Evolutionary conservation across 2,329 filamentous ascomycete genomes (phyloP).

Genomic region (Pseudocercospora crystallina): DNA sequence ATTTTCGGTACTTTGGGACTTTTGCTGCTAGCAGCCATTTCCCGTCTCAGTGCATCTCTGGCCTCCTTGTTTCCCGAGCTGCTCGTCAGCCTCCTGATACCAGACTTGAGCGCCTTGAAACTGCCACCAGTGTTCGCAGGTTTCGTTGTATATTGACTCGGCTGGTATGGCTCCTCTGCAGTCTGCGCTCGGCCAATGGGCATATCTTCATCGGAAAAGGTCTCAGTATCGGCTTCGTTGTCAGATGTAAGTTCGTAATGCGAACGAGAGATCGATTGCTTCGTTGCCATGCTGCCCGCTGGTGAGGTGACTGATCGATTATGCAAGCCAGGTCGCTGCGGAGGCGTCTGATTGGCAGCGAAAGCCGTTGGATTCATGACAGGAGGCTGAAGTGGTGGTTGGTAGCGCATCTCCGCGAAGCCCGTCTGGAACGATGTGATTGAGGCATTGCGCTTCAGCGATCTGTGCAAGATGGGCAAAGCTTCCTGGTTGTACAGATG

Average conservation of each 20-base stretch:
- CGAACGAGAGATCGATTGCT: slow-evolving; percentile 47
- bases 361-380: slow-evolving; percentile 60
- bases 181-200: slow-evolving; percentile 48
- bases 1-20: slow-evolving; percentile 52
- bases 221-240: slow-evolving; percentile 68
- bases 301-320: slow-evolving; percentile 84
- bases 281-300: slow-evolving; percentile 46
- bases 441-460: slow-evolving; percentile 68
- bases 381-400: slow-evolving; percentile 48
- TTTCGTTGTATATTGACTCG: slow-evolving; percentile 22
- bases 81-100: slow-evolving; percentile 64
- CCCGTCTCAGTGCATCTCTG: slow-evolving; percentile 40
- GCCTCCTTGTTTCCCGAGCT: slow-evolving; percentile 41
- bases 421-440: slow-evolving; percentile 81
- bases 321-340: slow-evolving; percentile 66
- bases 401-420: slow-evolving; percentile 70
- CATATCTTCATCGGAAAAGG: slow-evolving; percentile 74
- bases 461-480: slow-evolving; percentile 83
- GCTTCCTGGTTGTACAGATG: slow-evolving; percentile 92
- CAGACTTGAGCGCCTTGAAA: slow-evolving; percentile 50
- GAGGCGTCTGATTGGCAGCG: slow-evolving; percentile 33
- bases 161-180: slow-evolving; percentile 25
- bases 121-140: slow-evolving; percentile 40
- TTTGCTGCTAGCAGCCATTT: slow-evolving; percentile 32
- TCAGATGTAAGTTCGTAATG: slow-evolving; percentile 67